Evolutionary conservation across 306 rosid species (phyloP), one percentile per base, ranked within the genome.

Genomic region (Fragaria vesca): DNA sequence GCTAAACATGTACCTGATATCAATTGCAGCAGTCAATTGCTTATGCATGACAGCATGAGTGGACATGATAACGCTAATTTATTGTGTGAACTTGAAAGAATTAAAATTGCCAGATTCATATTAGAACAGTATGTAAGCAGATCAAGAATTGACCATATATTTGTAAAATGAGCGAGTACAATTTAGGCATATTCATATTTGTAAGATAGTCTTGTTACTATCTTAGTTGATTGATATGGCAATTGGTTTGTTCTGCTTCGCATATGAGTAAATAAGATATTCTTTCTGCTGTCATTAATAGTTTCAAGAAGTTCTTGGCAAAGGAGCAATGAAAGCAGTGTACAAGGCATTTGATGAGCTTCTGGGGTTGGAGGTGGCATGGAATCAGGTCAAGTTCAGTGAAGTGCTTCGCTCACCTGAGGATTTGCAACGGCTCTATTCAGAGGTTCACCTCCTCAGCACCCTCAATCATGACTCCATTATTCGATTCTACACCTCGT

Each of bases 361-460:
- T 69, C 90, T 90, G 71, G 98, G 98, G 69, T 83, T 90, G 77
- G 98, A 93, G 81, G 97, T 91, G 71, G 98, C 98, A 21, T 93
- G 98, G 98, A 93, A 85, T 79, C 98, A 90, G 65, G 95, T 91
- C 69, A 88, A 77, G 72, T 89, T 93, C 76, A 90, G 82, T 0
- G 89, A 89, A 58, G 95, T 90, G 20, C 92, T 93, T 73, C 83
- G 86, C 52, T 81, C 88, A 9, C 93, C 91, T 2, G 97, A 88
- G 4, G 96, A 93, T 87, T 81, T 93, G 85, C 89, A 93, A 85
- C 83, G 98, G 83, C 89, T 93, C 63, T 93, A 91, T 86, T 91
- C 96, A 18, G 98, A 93, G 84, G 97, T 93, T 87, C 98, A 93
- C 74, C 95, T 93, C 71, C 98, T 93, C 71, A 83, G 97, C 87